phyloP scores from a whole-genome alignment of 2,329 filamentous ascomycete species.

The Botryotinia narcissicola region DNA sequence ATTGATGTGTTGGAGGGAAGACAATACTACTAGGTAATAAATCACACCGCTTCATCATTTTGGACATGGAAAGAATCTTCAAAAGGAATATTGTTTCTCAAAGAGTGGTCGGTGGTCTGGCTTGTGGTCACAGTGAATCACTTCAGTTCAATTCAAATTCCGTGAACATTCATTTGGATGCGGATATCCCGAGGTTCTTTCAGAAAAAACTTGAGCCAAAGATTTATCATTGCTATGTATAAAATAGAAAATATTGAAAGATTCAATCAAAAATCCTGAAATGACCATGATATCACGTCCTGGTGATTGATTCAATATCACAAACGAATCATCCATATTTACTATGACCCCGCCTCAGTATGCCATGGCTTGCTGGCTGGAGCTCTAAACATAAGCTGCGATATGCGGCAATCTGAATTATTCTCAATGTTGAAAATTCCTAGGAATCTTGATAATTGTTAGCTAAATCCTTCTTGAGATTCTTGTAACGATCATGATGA shows the following conservation, averaged over 20 bases:
- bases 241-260: background rate
- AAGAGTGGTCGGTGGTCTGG: background rate
- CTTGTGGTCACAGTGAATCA: constrained; percentile 3
- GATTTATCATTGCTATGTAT: background rate
- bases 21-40: background rate
- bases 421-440: background rate
- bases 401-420: background rate
- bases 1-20: constrained; percentile 14
- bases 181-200: background rate
- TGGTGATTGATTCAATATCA: background rate
- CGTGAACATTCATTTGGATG: background rate
- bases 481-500: background rate
- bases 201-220: background rate
- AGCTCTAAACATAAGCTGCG: background rate
- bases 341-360: background rate
- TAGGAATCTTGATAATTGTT: constrained; percentile 1
- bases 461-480: background rate
- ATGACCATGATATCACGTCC: background rate
- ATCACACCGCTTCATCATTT: constrained; percentile 16
- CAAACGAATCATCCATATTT: background rate
- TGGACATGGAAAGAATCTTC: background rate
- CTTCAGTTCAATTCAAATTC: background rate
- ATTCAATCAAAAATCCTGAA: background rate
- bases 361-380: background rate
- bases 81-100: background rate